A percentile compares a stretch with the other conserved stretches of the same genome.
These are phyloP conservation scores for Fusarium caatingaense DNA, from an alignment of 2,329 filamentous ascomycete species.

Conservation along the genomic window DNA sequence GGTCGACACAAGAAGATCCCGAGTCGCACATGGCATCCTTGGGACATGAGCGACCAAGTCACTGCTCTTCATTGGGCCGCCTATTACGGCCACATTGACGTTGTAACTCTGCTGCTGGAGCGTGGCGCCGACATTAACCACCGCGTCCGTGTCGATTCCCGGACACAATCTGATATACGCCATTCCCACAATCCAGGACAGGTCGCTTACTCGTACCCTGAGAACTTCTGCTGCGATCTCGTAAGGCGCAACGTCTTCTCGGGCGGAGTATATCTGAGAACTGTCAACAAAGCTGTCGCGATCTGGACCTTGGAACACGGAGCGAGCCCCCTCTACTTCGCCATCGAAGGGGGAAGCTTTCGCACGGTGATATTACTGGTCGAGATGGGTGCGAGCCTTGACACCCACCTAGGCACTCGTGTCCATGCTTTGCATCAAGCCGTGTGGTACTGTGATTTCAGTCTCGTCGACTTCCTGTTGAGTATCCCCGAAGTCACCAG, in stretches of 20 bases:
- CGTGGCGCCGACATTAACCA: background rate
- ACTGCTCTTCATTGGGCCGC: conserved; percentile 22
- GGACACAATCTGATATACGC: background rate
- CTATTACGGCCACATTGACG: background rate
- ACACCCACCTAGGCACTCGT: conserved; percentile 1
- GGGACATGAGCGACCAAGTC: conserved; percentile 1
- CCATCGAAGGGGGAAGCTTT: background rate
- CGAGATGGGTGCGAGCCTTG: background rate
- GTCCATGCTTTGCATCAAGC: conserved; percentile 20
- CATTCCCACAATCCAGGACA: background rate
- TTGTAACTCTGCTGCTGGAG: background rate
- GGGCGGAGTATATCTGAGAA: background rate
- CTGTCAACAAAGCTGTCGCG: background rate
- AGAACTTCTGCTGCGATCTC: background rate
- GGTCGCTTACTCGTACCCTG: background rate
- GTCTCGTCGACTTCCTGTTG: conserved; percentile 3
- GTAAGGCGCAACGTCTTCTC: background rate
- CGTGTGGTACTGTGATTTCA: background rate
- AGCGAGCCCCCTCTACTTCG: conserved; percentile 26
- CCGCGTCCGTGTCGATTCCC: conserved; percentile 9
- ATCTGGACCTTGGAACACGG: background rate
- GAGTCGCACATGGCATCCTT: background rate
- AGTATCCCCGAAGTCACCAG: background rate
- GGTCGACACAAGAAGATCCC: background rate
- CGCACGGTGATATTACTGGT: background rate